Evolutionary conservation across 2,329 filamentous ascomycete species (phyloP), one percentile per base, ranked within the genome.

Genomic region (Cryoendolithus antarcticus): DNA sequence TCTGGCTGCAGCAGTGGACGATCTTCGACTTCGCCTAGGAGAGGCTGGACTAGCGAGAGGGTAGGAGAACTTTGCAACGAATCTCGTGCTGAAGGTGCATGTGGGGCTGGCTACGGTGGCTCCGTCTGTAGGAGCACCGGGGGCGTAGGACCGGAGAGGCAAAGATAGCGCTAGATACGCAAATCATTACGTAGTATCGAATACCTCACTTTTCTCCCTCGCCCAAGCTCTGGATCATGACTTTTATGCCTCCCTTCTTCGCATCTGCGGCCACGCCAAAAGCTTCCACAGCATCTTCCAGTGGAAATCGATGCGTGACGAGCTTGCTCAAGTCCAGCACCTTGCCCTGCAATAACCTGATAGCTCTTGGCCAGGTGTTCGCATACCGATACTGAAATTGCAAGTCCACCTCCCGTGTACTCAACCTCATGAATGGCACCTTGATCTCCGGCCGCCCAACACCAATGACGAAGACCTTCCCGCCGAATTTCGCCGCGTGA

Each of bases 341-440:
- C 2, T 85, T 85, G 57, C 80, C 86, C 68, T 86, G 76, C 30
- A 96, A 73, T 48, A 96, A 68, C 35, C 88, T 75, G 50, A 96
- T 95, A 33, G 91, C 89, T 46, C 85, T 76, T 28, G 89, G 91
- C 89, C 89, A 96, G 13, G 86, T 94, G 68, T 96, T 95, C 66
- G 74, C 75, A 69, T 96, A 96, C 45, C 91, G 77, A 68, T 96
- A 96, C 68, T 96, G 89, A 63, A 95, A 91, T 65, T 93, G 85
- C 44, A 96, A 70, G 63, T 96, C 89, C 51, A 96, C 82, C 66
- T 96, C 91, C 47, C 84, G 75, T 4, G 88, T 89, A 53, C 82
- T 89, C 42, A 89, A 74, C 38, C 86, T 70, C 89, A 95, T 95
- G 62, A 96, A 96, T 21, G 89, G 89, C 48, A 96, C 82, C 63